Conservation (phyloP, 2,329 filamentous ascomycete genomes). For the Penicillium sp. region DNA sequence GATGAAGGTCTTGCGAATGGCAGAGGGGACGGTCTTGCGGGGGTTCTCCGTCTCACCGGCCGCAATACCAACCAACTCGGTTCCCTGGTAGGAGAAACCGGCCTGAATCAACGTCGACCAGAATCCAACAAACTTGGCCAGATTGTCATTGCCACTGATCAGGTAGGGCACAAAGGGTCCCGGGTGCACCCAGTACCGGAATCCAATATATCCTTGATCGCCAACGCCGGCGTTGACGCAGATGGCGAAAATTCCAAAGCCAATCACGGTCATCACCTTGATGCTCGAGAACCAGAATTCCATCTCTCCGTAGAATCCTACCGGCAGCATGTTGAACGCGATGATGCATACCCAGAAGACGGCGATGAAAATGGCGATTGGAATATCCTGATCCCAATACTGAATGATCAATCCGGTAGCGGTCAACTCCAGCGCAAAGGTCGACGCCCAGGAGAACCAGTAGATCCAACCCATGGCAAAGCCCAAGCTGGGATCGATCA, state of each 20-base stretch:
- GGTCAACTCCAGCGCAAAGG: constrained; percentile 70
- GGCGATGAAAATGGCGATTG: constrained; percentile 69
- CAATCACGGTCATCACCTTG: constrained; percentile 73
- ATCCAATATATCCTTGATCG: constrained; percentile 70
- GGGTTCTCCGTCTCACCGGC: constrained; percentile 75
- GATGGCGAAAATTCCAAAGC: constrained; percentile 75
- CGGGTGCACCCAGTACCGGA: constrained; percentile 68
- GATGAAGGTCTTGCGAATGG: constrained; percentile 74
- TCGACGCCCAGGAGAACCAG: constrained; percentile 76
- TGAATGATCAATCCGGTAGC: constrained; percentile 73
- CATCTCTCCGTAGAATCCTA: constrained; percentile 72
- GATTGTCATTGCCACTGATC: constrained; percentile 55
- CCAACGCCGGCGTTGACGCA: constrained; percentile 73
- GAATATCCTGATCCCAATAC: constrained; percentile 66
- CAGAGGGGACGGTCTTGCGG: constrained; percentile 68
- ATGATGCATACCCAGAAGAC: constrained; percentile 73
- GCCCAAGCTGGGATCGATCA: constrained; percentile 69
- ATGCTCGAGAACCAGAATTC: constrained; percentile 78
- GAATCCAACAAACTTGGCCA: constrained; percentile 65
- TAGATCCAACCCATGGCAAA: constrained; percentile 83
- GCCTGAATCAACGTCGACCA: constrained; percentile 51
- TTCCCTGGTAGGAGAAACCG: constrained; percentile 53
- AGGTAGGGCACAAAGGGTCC: constrained; percentile 68
- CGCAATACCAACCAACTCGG: constrained; percentile 73
- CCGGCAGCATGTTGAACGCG: constrained; percentile 67